A percentile compares a stretch with the other conserved stretches of the same genome.
Evolutionary conservation across 768 basidiomycete genomes (phyloP).

Genomic region (Austroboletus eburneus): DNA sequence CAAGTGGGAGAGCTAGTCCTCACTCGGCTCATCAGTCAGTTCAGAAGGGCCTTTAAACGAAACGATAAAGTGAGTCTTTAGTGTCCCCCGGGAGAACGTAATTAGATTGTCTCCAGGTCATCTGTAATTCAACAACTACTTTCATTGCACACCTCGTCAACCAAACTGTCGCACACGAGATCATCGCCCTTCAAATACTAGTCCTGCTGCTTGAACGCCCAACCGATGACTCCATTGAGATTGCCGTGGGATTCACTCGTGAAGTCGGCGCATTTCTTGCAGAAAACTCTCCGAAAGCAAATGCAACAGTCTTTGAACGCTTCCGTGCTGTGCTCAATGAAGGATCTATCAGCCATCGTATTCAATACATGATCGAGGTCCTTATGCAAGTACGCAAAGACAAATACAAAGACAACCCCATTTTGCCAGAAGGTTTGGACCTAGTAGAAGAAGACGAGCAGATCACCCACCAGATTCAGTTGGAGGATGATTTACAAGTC

Average conservation of each 20-base stretch:
- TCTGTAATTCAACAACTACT: conserved; percentile 90
- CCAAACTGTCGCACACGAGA: conserved; percentile 89
- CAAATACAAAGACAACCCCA: conserved; percentile 98
- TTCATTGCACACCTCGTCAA: conserved; percentile 92
- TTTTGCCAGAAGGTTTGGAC: conserved; percentile 90
- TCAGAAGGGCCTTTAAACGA: conserved; percentile 89
- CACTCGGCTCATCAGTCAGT: conserved; percentile 89
- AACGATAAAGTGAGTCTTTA: conserved; percentile 82
- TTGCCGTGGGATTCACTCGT: conserved; percentile 95
- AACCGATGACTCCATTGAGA: conserved; percentile 97
- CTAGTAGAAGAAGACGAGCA: conserved; percentile 98
- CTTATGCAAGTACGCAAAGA: conserved; percentile 99
- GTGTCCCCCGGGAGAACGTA: background rate
- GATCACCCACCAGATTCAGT: conserved; percentile 87
- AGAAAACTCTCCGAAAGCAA: conserved; percentile 93
- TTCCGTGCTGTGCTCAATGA: conserved; percentile 97
- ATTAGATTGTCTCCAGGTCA: conserved; percentile 50
- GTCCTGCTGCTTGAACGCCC: conserved; percentile 93
- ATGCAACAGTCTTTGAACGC: conserved; percentile 91
- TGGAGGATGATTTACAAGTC: conserved; percentile 91
- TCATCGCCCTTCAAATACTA: conserved; percentile 92
- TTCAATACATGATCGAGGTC: conserved; percentile 99
- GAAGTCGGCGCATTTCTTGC: conserved; percentile 94
- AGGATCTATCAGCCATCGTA: conserved; percentile 89
- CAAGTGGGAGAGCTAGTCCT: conserved; percentile 93